Percentiles rank a stretch among this genome's conserved stretches.
These are phyloP conservation scores for Ophiocytium majus DNA, from an alignment of 352 stramenopile genomes.

Conservation along the genomic window DNA sequence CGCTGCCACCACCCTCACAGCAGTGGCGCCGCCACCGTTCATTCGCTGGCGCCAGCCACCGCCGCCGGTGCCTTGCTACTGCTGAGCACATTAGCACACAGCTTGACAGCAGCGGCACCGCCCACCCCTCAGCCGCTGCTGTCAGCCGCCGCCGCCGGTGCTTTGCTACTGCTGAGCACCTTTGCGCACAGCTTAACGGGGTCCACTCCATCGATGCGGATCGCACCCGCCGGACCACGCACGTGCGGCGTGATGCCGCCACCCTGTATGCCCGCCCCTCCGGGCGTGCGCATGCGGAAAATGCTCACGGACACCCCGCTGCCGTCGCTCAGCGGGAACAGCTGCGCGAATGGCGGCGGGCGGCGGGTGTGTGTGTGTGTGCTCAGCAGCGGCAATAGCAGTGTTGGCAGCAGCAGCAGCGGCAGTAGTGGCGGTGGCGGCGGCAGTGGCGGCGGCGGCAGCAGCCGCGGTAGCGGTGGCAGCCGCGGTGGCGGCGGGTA, in stretches of 20 bases:
- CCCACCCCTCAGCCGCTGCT: too few relatives aligned
- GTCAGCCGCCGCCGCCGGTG: too few relatives aligned
- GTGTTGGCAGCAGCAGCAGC: not conserved
- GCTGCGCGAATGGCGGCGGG: too few relatives aligned
- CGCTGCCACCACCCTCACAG: too few relatives aligned
- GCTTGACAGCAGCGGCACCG: too few relatives aligned
- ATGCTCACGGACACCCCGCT: conserved; percentile 18
- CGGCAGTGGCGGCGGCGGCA: not conserved
- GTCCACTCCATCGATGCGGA: not conserved
- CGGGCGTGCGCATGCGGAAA: conserved; percentile 12
- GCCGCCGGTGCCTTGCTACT: too few relatives aligned
- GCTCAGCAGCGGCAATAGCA: not conserved
- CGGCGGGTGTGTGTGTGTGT: not conserved
- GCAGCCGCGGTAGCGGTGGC: not conserved
- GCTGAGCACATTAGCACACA: too few relatives aligned
- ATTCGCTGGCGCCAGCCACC: too few relatives aligned
- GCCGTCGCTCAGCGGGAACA: conserved; percentile 25
- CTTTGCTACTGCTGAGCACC: too few relatives aligned
- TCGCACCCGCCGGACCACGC: not conserved
- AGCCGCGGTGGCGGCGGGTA: not conserved
- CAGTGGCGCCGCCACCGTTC: too few relatives aligned
- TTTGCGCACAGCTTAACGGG: not conserved
- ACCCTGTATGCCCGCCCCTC: not conserved
- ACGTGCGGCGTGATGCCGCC: conserved; percentile 11
- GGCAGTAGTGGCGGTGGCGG: not conserved